Conservation (phyloP, 805 yeast species). For the Pichia membranifaciens region DNA sequence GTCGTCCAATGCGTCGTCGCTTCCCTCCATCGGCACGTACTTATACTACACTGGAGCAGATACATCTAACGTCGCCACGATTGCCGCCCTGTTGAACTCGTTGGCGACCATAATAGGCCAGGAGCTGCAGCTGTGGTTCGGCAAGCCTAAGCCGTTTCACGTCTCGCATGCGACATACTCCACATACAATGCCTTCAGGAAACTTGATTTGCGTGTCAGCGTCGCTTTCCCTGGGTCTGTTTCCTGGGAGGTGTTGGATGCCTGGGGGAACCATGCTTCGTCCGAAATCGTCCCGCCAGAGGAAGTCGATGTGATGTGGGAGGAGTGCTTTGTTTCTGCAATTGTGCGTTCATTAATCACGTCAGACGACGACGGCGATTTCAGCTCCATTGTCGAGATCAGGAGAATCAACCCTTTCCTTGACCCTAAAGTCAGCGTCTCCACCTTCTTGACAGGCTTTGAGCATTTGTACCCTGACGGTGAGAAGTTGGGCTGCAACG, state of each 20-base stretch:
- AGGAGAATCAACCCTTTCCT: conserved; percentile 75
- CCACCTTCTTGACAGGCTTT: conserved; percentile 55
- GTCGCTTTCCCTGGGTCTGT: conserved; percentile 75
- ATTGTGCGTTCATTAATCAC: conserved; percentile 69
- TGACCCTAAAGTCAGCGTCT: conserved; percentile 38
- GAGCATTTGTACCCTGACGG: conserved; percentile 64
- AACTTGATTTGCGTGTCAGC: conserved; percentile 63
- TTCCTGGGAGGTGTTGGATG: conserved; percentile 45
- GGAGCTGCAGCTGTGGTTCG: conserved; percentile 73
- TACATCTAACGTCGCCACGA: conserved; percentile 68
- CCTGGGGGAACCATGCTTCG: conserved; percentile 39
- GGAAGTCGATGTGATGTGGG: conserved; percentile 40
- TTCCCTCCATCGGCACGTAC: conserved; percentile 54
- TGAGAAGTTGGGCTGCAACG: conserved; percentile 53
- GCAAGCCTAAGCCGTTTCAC: conserved; percentile 62
- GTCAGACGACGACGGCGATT: conserved; percentile 63
- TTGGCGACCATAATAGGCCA: conserved; percentile 58
- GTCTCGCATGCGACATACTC: conserved; percentile 70
- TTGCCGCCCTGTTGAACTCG: conserved; percentile 68
- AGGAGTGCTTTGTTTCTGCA: conserved; percentile 61
- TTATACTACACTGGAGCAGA: conserved; percentile 72
- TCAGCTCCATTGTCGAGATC: conserved; percentile 69
- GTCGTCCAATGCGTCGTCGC: conserved; percentile 28
- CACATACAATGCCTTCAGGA: conserved; percentile 54
- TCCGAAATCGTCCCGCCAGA: conserved; percentile 31